Evolutionary conservation across 176 grass and related monocot genomes (phyloP).

Genomic region (Phoenix roebelenii): DNA sequence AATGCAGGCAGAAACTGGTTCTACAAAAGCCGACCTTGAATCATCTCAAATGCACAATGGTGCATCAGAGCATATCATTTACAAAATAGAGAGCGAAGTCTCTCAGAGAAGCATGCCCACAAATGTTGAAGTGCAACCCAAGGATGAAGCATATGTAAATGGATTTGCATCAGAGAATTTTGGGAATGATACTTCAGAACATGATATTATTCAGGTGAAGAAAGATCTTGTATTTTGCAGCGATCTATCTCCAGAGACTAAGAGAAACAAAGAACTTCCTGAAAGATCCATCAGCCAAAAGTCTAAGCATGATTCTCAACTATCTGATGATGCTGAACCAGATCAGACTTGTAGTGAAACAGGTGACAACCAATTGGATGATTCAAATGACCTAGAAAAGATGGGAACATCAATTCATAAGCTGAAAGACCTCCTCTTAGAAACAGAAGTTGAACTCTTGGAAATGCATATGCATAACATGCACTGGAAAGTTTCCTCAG

Average conservation of each 20-base stretch:
- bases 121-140: slow-evolving; percentile 4
- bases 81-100: slow-evolving; percentile 3
- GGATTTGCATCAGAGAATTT: background rate
- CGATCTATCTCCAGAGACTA: slow-evolving; percentile 16
- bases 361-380: background rate
- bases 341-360: slow-evolving; percentile 4
- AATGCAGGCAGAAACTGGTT: slow-evolving; percentile 17
- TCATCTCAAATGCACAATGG: slow-evolving; percentile 21
- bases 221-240: background rate
- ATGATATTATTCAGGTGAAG: background rate
- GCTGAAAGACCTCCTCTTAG: slow-evolving; percentile 18
- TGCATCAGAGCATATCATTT: slow-evolving; percentile 13
- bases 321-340: slow-evolving; percentile 14
- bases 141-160: slow-evolving; percentile 10
- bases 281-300: slow-evolving; percentile 13
- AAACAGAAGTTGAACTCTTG: slow-evolving; percentile 56
- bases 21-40: slow-evolving; percentile 16
- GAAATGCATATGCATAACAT: slow-evolving; percentile 44
- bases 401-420: slow-evolving; percentile 17
- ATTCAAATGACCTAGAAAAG: slow-evolving; percentile 15
- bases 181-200: slow-evolving; percentile 1
- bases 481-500: slow-evolving; percentile 68
- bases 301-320: slow-evolving; percentile 13
- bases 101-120: background rate
- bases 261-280: slow-evolving; percentile 32